A percentile compares a stretch with the other conserved stretches of the same genome.
These are phyloP conservation scores for Amanita rimosa DNA, from an alignment of 768 basidiomycete species.

Conservation along the genomic window DNA sequence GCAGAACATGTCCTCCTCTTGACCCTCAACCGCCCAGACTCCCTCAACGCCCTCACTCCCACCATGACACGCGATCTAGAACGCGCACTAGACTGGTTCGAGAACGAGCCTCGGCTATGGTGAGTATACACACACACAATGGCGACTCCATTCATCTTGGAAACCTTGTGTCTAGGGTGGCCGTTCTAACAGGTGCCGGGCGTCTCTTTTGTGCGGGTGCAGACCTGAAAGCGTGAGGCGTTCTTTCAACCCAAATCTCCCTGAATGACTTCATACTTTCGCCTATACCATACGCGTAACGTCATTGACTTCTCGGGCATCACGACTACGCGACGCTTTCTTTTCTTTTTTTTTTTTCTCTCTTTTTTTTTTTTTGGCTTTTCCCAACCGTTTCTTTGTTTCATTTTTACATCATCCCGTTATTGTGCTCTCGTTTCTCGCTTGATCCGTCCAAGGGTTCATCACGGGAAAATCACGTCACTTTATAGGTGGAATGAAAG, in stretches of 20 bases:
- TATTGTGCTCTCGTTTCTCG: background rate
- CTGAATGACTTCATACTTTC: too few species aligned
- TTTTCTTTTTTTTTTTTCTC: background rate
- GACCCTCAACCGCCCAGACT: slow-evolving; percentile 51
- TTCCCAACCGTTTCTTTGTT: background rate
- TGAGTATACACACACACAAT: slow-evolving; percentile 16
- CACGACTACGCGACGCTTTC: background rate
- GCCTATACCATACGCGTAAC: background rate
- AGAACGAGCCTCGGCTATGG: slow-evolving; percentile 64
- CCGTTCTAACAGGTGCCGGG: slow-evolving; percentile 63
- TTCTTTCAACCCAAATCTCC: too few species aligned
- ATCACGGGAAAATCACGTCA: background rate
- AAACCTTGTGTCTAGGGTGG: slow-evolving; percentile 54
- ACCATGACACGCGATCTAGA: slow-evolving; percentile 43
- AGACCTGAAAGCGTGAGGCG: slow-evolving; percentile 57
- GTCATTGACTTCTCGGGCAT: background rate
- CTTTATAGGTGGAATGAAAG: slow-evolving; percentile 45
- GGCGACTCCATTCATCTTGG: too few species aligned
- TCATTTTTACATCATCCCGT: background rate
- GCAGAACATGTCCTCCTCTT: slow-evolving; percentile 27
- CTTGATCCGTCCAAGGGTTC: background rate
- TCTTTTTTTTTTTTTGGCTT: background rate
- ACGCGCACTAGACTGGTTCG: slow-evolving; percentile 58
- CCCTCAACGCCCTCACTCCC: slow-evolving; percentile 66
- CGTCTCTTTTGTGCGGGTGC: slow-evolving; percentile 72